Percentiles rank a stretch among this genome's conserved stretches.
Evolutionary conservation across 257 asterid species (phyloP).

Genomic region (Fraxinus americana): DNA sequence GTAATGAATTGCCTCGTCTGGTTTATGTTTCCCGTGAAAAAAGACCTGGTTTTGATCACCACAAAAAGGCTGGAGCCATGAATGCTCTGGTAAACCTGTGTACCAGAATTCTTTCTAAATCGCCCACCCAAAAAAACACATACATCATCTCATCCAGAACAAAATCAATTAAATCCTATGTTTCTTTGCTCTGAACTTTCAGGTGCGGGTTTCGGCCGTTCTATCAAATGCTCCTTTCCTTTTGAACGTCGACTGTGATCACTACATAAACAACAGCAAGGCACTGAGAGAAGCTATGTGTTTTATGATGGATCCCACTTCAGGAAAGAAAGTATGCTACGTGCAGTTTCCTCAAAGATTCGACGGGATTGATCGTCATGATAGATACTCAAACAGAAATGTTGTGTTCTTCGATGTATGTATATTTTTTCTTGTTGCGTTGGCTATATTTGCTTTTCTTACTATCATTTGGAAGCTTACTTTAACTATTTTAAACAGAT

Average conservation of each 20-base stretch:
- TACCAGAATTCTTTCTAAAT: background rate
- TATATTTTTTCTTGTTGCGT: constrained; percentile 33
- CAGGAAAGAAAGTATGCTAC: constrained; percentile 85
- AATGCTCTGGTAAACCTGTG: constrained; percentile 65
- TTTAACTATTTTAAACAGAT: constrained; percentile 39
- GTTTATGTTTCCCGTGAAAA: constrained; percentile 94
- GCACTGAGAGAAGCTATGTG: constrained; percentile 97
- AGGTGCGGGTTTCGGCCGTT: constrained; percentile 92
- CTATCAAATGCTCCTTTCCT: constrained; percentile 88
- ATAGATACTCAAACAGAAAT: constrained; percentile 73
- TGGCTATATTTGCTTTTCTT: background rate
- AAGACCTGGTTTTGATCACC: constrained; percentile 93
- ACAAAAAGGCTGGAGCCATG: constrained; percentile 97
- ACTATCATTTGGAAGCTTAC: constrained; percentile 11
- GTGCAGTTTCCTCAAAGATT: constrained; percentile 97
- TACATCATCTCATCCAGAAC: constrained; percentile 29
- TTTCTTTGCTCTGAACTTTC: constrained; percentile 14
- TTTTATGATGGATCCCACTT: constrained; percentile 94
- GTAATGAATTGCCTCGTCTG: constrained; percentile 65
- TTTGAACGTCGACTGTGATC: constrained; percentile 92
- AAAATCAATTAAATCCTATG: constrained; percentile 18
- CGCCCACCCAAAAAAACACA: background rate
- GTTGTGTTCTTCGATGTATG: constrained; percentile 72
- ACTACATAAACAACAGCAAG: constrained; percentile 92
- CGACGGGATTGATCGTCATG: constrained; percentile 89